These are phyloP conservation scores for Phaffomyces thermotolerans DNA, from an alignment of 805 yeast species.

Conservation along the genomic window DNA sequence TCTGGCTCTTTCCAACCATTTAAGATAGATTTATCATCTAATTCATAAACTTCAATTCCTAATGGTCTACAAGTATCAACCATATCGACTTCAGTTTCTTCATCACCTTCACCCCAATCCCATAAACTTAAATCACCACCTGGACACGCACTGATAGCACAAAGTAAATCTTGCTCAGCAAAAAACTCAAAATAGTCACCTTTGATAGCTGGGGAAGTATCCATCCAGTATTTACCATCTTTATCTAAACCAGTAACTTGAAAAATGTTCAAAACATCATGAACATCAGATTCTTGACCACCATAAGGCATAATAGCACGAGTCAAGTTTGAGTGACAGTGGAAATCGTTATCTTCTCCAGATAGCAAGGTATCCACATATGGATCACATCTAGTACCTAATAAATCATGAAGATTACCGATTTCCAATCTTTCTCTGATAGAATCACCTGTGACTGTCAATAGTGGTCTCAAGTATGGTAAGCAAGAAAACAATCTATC, in stretches of 20 bases:
- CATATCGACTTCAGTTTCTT: conserved; percentile 42
- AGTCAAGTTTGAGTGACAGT: conserved; percentile 58
- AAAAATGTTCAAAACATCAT: conserved; percentile 62
- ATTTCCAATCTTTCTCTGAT: conserved; percentile 54
- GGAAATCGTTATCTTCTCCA: conserved; percentile 59
- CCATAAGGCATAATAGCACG: conserved; percentile 55
- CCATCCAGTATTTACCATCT: conserved; percentile 63
- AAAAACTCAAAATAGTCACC: conserved; percentile 60
- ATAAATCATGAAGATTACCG: conserved; percentile 55
- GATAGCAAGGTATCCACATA: conserved; percentile 57
- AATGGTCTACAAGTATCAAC: conserved; percentile 56
- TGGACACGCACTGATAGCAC: conserved; percentile 62
- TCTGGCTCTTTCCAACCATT: conserved; percentile 46
- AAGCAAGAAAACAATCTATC: conserved; percentile 61
- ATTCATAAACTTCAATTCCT: conserved; percentile 51
- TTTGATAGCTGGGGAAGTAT: conserved; percentile 54
- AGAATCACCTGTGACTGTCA: conserved; percentile 57
- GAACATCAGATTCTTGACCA: conserved; percentile 58
- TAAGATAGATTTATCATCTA: conserved; percentile 40
- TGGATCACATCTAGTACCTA: conserved; percentile 67
- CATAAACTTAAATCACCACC: conserved; percentile 63
- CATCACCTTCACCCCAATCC: conserved; percentile 64
- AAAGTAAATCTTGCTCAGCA: conserved; percentile 57
- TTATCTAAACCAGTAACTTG: conserved; percentile 63
- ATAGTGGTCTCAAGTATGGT: conserved; percentile 58